Evolutionary conservation across 2,329 filamentous ascomycete species (phyloP).

Genomic region (Colletotrichum falcatum): DNA sequence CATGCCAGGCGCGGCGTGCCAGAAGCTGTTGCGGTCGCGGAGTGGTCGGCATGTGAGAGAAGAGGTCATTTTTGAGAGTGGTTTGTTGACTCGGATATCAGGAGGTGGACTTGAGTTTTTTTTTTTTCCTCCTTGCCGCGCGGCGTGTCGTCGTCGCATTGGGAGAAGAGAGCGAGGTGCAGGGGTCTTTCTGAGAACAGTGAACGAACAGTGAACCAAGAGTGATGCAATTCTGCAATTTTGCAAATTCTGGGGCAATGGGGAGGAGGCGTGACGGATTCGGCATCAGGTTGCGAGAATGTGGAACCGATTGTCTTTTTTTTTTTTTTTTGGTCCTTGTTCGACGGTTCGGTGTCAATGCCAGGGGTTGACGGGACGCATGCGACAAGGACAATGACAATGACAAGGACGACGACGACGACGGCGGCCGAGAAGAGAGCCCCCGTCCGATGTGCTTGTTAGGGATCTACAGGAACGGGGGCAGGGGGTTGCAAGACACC

Average conservation of each 20-base stretch:
- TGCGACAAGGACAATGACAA: neutral
- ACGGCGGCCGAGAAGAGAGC: neutral
- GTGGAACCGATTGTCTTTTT: neutral
- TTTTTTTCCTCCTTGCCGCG: too few relatives aligned
- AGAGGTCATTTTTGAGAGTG: too few relatives aligned
- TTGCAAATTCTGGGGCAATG: neutral
- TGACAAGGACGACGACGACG: neutral
- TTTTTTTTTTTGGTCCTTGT: too few relatives aligned
- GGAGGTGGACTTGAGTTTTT: neutral
- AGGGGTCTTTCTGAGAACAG: neutral
- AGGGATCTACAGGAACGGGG: neutral
- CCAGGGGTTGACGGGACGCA: neutral
- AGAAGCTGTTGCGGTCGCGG: neutral
- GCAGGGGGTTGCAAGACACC: neutral
- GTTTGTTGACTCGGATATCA: neutral
- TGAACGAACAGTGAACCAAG: slow-evolving; percentile 1
- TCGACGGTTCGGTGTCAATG: slow-evolving; percentile 6
- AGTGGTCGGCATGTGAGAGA: neutral
- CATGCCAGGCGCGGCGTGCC: neutral
- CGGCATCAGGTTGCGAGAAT: neutral
- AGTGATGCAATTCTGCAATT: neutral
- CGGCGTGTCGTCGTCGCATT: slow-evolving; percentile 8
- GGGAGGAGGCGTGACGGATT: neutral
- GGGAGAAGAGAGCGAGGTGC: neutral
- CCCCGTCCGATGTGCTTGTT: too few relatives aligned